Base-by-base conservation (phyloP, 768 basidiomycete species). In the Paxillus ammoniavirescens region DNA sequence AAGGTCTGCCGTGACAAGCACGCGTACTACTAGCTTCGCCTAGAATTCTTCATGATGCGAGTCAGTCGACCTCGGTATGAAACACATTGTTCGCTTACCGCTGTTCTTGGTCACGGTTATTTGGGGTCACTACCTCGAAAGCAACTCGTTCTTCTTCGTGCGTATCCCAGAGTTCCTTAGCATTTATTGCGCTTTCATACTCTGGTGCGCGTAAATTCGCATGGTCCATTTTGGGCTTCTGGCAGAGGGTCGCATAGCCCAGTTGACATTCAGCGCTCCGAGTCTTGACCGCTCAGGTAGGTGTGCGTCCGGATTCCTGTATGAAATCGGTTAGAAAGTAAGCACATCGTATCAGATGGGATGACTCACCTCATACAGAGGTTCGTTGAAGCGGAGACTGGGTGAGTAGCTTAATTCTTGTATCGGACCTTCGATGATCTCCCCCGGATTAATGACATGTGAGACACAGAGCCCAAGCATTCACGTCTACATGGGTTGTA, bases 351-450 rank as follows among this genome's bases (percentile, higher is more conserved):
- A 10, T 10, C 36, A 37, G 4, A 37, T 12, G 3, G 3, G 12
- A 10, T 12, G 36, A 10, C 36, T 37, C 36, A 37, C 36, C 36
- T 37, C 3, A 37, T 37, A 37, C 12, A 37, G 3, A 37, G 5
- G 36, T 50, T 76, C 35, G 38, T 59, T 59, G 55, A 65, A 50
- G 21, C 53, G 52, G 17, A 62, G 26, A 8, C 59, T 50, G 36
- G 65, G 26, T 14, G 26, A 47, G 31, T 55, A 43, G 6, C 10
- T 17, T 59, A 17, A 62, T 42, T 38, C 61, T 53, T 28, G 28
- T 28, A 28, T 28, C 28, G n/a, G n/a, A 28, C 28, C 28, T 28
- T 28, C 28, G 7, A 28, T 28, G 7, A 3, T 28, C 7, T 28
- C 28, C 4, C 28, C 28, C 3, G 28, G 28, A 28, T 21, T 21